Evolutionary conservation across 345 rosid species (phyloP), one percentile per base, ranked within the genome.

Genomic region (Zanthoxylum bungeanum): DNA sequence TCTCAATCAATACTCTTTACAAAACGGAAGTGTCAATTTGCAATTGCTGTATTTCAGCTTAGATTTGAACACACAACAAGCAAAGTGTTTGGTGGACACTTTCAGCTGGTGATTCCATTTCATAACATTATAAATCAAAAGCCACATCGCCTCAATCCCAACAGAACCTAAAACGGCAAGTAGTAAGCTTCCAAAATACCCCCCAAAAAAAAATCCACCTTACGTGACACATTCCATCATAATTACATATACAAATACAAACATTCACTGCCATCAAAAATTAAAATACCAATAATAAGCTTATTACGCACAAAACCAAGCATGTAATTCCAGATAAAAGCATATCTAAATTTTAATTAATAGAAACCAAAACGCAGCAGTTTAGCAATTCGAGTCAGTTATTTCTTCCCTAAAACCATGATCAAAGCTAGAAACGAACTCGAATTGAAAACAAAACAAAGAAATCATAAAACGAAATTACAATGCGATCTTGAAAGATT

Each of bases 401-500:
- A 27, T 42, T 25, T 25, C 12, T 44, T 30, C 53, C 17, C 10
- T 4, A 44, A 57, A 39, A n/a, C 9, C 39, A 66, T 1, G 9
- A 49, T 66, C 7, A 25, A 66, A 28, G 44, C 73, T 57, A 57
- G 27, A 69, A 24, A 8, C 31, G 12, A 58, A 52, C 42, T 47
- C 56, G 59, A 44, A 33, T 21, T 7, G 22, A 42, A 30, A 22
- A 31, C 22, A 12, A 36, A 25, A 51, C 44, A 51, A 21, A 6
- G 24, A 49, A 42, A 33, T 31, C 30, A 49, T 4, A 62, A 28
- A 67, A 33, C 42, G 21, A 71, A 31, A 44, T 83, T 83, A 94
- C 99, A 72, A 95, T 88, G 75, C 96, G 95, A 84, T 95, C 98
- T 64, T 95, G 99, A 58, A 95, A 66, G 82, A 95, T 83, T 86